phyloP scores from a whole-genome alignment of 257 asterid species.

The Rubia yunnanensis region DNA sequence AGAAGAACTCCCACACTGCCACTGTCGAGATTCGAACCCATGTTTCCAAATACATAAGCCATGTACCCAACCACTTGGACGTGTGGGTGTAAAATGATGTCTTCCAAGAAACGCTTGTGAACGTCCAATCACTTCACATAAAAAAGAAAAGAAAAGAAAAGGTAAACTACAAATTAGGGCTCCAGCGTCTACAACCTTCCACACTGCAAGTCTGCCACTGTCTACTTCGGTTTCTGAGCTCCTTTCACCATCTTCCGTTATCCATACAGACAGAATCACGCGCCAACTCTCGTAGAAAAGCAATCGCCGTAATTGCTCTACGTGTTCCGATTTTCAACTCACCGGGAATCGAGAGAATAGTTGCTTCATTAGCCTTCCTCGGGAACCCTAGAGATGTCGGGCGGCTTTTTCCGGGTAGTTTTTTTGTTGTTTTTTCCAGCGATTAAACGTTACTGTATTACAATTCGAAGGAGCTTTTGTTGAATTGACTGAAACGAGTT shows the following conservation, averaged over 20 bases:
- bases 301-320: not conserved
- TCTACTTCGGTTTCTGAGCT: not conserved
- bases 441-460: not conserved
- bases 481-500: not conserved
- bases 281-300: not conserved
- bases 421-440: not conserved
- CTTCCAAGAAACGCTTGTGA: no score
- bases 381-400: conserved; percentile 84
- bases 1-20: no score
- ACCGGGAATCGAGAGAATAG: not conserved
- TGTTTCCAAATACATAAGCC: no score
- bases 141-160: not conserved
- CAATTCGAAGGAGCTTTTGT: not conserved
- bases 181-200: not conserved
- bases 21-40: no score
- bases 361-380: not conserved
- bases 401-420: conserved; percentile 87
- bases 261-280: not conserved
- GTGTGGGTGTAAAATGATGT: no score
- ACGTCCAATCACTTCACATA: no score
- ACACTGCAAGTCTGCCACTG: not conserved
- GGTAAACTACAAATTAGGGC: conserved; percentile 5
- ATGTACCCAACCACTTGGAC: not conserved
- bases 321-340: not conserved
- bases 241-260: not conserved